Evolutionary conservation across 495 filamentous ascomycete species (phyloP).

Genomic region (Penicillium bovifimosum): DNA sequence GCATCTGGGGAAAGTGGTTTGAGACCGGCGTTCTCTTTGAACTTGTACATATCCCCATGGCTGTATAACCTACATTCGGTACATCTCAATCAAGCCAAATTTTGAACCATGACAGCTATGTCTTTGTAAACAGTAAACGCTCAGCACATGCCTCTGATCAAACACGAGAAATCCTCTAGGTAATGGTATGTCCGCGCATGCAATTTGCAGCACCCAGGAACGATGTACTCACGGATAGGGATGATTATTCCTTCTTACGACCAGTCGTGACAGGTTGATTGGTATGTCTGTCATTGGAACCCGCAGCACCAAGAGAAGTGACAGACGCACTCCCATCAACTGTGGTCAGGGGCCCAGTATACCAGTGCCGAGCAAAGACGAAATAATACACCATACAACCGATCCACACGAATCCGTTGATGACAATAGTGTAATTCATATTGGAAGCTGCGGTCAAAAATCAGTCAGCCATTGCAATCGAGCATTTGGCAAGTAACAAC

Average conservation of each 20-base stretch:
- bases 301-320: background rate
- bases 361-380: conserved; percentile 64
- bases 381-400: conserved; percentile 59
- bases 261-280: background rate
- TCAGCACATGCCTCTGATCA: background rate
- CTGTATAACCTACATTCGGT: background rate
- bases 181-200: too few species aligned
- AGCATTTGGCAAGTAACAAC: background rate
- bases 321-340: conserved; percentile 33
- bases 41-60: conserved; percentile 4
- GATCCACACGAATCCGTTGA: conserved; percentile 59
- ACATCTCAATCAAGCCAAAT: background rate
- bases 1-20: background rate
- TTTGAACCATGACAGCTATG: background rate
- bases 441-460: conserved; percentile 27
- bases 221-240: too few species aligned
- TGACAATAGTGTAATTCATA: conserved; percentile 66
- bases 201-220: too few species aligned
- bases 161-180: background rate
- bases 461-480: conserved; percentile 2
- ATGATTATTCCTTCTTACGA: background rate
- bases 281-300: too few species aligned
- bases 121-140: background rate
- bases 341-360: conserved; percentile 67
- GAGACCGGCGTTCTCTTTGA: conserved; percentile 7